Conservation (phyloP, 2,329 filamentous ascomycete genomes). For the Claviceps digitariae region DNA sequence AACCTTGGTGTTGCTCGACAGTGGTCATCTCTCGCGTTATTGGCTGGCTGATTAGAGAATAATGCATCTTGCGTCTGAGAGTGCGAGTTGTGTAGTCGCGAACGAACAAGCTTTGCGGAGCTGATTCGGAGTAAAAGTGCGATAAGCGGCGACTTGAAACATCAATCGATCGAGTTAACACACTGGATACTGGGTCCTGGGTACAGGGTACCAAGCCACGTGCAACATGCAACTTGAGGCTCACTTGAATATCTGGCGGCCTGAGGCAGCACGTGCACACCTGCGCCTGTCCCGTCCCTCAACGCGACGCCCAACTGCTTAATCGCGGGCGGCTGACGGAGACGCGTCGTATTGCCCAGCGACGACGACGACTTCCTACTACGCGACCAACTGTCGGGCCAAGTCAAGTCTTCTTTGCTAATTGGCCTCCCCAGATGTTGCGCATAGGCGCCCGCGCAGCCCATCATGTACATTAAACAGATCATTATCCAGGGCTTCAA, state of each 20-base stretch:
- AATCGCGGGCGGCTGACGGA: constrained; percentile 1
- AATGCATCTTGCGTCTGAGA: no score
- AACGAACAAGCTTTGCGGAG: no score
- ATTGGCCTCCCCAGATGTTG: constrained; percentile 18
- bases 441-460: constrained; percentile 24
- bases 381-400: not conserved
- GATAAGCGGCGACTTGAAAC: no score
- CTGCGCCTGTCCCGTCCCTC: not conserved
- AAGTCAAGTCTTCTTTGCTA: constrained; percentile 13
- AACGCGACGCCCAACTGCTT: constrained; percentile 3
- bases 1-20: no score
- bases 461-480: constrained; percentile 94
- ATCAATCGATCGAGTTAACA: no score
- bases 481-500: constrained; percentile 99
- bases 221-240: no score
- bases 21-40: no score
- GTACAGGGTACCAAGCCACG: no score
- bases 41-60: no score
- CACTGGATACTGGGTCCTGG: no score
- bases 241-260: not conserved
- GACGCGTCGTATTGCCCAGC: constrained; percentile 5
- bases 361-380: not conserved
- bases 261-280: constrained; percentile 3
- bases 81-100: no score
- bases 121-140: no score